Conservation (phyloP, 2,329 filamentous ascomycete species). For the Xylariaceae sp. region DNA sequence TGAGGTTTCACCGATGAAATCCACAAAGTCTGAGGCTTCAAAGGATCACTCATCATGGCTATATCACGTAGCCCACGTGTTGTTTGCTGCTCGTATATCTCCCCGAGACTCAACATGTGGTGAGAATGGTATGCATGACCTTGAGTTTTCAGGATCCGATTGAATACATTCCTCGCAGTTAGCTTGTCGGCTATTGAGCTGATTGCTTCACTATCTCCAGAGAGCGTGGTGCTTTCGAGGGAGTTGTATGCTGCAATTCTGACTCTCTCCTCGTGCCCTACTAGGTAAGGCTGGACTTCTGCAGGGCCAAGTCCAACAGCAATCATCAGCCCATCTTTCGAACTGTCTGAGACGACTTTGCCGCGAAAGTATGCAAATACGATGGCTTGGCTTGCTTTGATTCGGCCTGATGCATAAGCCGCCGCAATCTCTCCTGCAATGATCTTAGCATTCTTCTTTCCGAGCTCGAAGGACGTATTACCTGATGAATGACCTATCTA, state of each 20-base stretch:
- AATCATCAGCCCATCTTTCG: conserved; percentile 12
- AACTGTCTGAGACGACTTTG: neutral
- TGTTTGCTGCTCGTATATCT: neutral
- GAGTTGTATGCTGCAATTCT: conserved; percentile 23
- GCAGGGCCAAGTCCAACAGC: conserved; percentile 11
- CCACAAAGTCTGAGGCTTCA: neutral
- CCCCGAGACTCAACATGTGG: conserved; percentile 19
- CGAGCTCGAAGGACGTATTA: too few relatives aligned
- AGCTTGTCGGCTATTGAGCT: conserved; percentile 3
- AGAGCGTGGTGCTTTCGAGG: conserved; percentile 25
- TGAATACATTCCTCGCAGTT: conserved; percentile 17
- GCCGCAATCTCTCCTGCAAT: conserved; percentile 31
- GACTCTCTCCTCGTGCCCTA: neutral
- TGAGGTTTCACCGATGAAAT: neutral
- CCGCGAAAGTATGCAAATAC: conserved; percentile 17
- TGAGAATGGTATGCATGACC: conserved; percentile 30
- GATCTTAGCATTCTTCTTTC: too few relatives aligned
- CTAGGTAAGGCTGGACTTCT: neutral
- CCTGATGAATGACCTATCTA: too few relatives aligned
- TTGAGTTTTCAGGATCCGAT: conserved; percentile 20
- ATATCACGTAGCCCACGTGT: neutral
- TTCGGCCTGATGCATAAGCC: conserved; percentile 24
- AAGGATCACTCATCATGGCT: conserved; percentile 9
- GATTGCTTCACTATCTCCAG: conserved; percentile 25
- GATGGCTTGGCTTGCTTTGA: conserved; percentile 15